Evolutionary conservation across 179 eudicot species (phyloP).

Genomic region (Gypsophila paniculata): DNA sequence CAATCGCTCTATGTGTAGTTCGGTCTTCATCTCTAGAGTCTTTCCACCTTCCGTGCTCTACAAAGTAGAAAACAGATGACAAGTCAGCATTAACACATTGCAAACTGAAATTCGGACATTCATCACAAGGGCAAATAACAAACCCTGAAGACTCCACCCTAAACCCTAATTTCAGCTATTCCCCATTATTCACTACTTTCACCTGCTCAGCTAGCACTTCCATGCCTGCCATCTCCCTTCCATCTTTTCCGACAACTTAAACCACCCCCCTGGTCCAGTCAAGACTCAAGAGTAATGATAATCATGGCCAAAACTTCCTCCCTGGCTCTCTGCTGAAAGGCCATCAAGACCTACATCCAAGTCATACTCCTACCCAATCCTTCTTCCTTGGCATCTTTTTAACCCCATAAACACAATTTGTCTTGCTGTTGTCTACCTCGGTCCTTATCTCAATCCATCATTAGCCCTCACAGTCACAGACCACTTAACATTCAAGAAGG

Average conservation of each 20-base stretch:
- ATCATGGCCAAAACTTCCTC: not conserved
- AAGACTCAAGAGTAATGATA: not conserved
- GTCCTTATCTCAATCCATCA: not conserved
- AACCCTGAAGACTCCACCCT: not conserved
- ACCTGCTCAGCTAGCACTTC: not conserved
- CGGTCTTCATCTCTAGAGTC: slow-evolving; percentile 47
- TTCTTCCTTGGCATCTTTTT: not conserved
- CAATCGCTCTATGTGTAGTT: slow-evolving; percentile 24
- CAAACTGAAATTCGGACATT: not conserved
- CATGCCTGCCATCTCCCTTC: not conserved
- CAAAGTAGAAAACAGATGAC: slow-evolving; percentile 3
- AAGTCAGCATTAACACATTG: not conserved
- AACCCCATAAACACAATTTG: no score
- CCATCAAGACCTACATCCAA: not conserved
- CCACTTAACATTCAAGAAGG: not conserved
- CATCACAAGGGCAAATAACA: not conserved
- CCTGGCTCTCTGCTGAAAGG: not conserved
- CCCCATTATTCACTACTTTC: slow-evolving; percentile 1
- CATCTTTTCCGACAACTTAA: not conserved
- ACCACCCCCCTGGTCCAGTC: not conserved
- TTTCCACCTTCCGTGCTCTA: slow-evolving; percentile 71
- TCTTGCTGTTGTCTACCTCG: not conserved
- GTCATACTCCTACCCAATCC: not conserved
- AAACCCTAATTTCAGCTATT: not conserved
- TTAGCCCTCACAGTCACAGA: not conserved